Evolutionary conservation across 2,329 filamentous ascomycete species (phyloP).

Genomic region (Diplodia intermedia): DNA sequence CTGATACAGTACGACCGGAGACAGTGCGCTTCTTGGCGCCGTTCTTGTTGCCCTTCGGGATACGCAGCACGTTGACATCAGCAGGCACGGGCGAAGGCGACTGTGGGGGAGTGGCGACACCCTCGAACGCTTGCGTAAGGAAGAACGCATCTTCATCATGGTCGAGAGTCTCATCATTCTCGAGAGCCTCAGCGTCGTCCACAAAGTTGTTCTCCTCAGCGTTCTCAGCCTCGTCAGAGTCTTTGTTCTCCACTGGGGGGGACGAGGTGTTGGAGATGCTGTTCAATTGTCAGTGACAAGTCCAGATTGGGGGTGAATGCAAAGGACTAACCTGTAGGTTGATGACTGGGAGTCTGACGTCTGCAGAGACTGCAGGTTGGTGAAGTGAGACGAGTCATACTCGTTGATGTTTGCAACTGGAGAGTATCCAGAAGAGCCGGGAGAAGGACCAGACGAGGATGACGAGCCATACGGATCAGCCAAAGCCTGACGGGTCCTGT

Average conservation of each 20-base stretch:
- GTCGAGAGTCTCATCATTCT: slow-evolving; percentile 39
- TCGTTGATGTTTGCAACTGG: slow-evolving; percentile 31
- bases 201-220: background rate
- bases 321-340: background rate
- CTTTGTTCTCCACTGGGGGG: slow-evolving; percentile 2
- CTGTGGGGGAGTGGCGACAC: slow-evolving; percentile 45
- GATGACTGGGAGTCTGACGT: slow-evolving; percentile 27
- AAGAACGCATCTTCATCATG: slow-evolving; percentile 43
- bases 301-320: no score
- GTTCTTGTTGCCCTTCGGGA: slow-evolving; percentile 29
- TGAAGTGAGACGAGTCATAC: slow-evolving; percentile 31
- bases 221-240: slow-evolving; percentile 7
- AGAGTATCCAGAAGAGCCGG: slow-evolving; percentile 30
- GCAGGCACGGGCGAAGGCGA: slow-evolving; percentile 46
- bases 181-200: slow-evolving; percentile 39
- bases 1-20: slow-evolving; percentile 36
- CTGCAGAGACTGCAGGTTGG: slow-evolving; percentile 28
- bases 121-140: slow-evolving; percentile 40
- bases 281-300: background rate
- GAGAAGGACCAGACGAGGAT: slow-evolving; percentile 36
- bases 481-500: slow-evolving; percentile 54
- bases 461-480: slow-evolving; percentile 46
- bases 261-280: slow-evolving; percentile 12
- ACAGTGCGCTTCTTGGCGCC: slow-evolving; percentile 16
- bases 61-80: slow-evolving; percentile 20